Evolutionary conservation across 331 rosid species (phyloP), one percentile per base, ranked within the genome.

Genomic region (Prunus yedoensis): DNA sequence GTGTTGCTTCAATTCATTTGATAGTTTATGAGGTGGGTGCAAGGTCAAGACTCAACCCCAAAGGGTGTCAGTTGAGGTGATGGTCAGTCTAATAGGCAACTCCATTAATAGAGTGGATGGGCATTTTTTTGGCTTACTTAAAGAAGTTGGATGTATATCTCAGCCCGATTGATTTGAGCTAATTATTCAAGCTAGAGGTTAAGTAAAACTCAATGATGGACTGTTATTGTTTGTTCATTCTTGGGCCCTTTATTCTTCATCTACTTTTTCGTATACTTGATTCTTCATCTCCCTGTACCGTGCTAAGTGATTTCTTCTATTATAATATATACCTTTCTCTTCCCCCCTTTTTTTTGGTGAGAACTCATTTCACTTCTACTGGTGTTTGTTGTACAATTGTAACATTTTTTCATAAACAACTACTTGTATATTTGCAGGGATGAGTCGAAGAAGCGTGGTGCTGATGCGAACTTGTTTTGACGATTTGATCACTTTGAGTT

Each of bases 381-480:
- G 28, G 38, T 25, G 25, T 21, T 25, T 14, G 14, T 59, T 21
- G 30, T 59, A 59, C 64, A 13, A 13, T 25, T 23, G 38, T 25
- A 13, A 56, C 28, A 4, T 25, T 28, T 25, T 25, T 70, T 54
- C 3, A 10, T 5, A 17, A 14, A 10, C n/a, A 27, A 27, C 38
- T 46, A 9, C 18, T 47, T 60, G 10, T 30, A 18, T 27, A 38
- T 68, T 60, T 68, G 72, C 79, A 80, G 79, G 72, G 79, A 9
- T 74, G 79, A 77, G 38, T 58, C 8, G 71, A 59, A 73, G 63
- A 60, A 6, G 41, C 57, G n/a, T 71, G 73, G 35, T 51, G 68
- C 64, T 3, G 58, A 60, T 72, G 41, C 0, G 8, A 16, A 15
- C 45, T 28, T 25, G 32, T 51, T 56, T 12, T 52, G 43, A 25